These are phyloP conservation scores for Hirschfeldia incana DNA, from an alignment of 345 rosid genomes.

Conservation along the genomic window DNA sequence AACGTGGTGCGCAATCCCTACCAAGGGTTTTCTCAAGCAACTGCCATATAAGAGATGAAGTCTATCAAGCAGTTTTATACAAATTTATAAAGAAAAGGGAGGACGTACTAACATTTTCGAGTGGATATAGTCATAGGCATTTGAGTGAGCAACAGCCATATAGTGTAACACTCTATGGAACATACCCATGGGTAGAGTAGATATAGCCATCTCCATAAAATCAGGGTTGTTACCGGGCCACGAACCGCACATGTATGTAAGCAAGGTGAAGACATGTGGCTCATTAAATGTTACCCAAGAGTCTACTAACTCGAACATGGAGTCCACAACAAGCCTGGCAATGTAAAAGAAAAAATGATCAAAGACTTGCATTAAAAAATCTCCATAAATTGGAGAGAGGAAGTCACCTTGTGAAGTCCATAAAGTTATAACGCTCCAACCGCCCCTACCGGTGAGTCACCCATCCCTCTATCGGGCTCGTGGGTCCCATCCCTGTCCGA, in stretches of 20 bases:
- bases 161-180: conserved; percentile 79
- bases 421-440: conserved; percentile 13
- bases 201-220: conserved; percentile 82
- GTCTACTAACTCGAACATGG: conserved; percentile 74
- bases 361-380: conserved; percentile 7
- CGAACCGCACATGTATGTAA: conserved; percentile 92
- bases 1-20: conserved; percentile 92
- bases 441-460: too few relatives aligned
- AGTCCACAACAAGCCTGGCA: conserved; percentile 86
- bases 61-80: background rate
- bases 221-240: conserved; percentile 99
- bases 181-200: conserved; percentile 88
- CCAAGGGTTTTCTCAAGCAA: conserved; percentile 40
- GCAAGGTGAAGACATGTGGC: conserved; percentile 89
- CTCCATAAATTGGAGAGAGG: background rate
- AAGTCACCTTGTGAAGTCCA: conserved; percentile 78
- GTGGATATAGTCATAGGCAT: conserved; percentile 86
- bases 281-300: conserved; percentile 94
- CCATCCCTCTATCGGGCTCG: too few relatives aligned
- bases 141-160: conserved; percentile 81
- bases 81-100: background rate
- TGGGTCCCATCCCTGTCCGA: too few relatives aligned
- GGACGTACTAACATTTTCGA: conserved; percentile 47
- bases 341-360: conserved; percentile 20
- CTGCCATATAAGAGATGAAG: conserved; percentile 26